Base-by-base conservation (phyloP, 345 rosid genomes). In the Sonneratia caseolaris region DNA sequence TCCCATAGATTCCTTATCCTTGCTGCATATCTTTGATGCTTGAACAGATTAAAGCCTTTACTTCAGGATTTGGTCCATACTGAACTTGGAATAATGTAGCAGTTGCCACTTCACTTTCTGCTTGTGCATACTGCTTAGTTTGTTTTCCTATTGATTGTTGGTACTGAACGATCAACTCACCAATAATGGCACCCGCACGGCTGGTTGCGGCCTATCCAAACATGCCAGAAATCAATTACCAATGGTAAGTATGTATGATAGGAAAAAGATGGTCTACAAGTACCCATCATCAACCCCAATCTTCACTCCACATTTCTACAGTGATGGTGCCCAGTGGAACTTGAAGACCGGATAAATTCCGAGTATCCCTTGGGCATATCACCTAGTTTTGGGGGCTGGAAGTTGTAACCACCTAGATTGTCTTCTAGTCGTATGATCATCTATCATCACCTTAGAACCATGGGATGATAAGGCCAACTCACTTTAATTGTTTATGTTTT, bases 21-120 rank as follows among this genome's bases (percentile, higher is more conserved):
- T 36, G 35, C 3, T 57, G 72, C 42, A 53, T 59, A 42, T 70
- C 65, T 57, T 57, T 70, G 45, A 70, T 70, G 72, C 38, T 24
- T 69, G 36, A 21, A n/a, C 64, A 24, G 64, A n/a, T 53, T n/a
- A 53, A 51, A 57, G 8, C 19, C 0, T 21, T 35, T 57, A n/a
- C 32, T n/a, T 57, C 35, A 22, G 32, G 64, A 57, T 57, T 57
- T 57, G 35, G 42, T n/a, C n/a, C n/a, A 13, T 35, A 40, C 24
- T 49, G 32, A 47, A 15, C 66, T 57, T 32, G 11, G 64, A 57
- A 70, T 70, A 70, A 56, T 70, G 73, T 32, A 55, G 15, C 15
- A 12, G 15, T 49, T 12, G 18, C 55, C 16, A 15, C 14, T 49
- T 16, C 1, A 49, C 71, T 24, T 19, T 1, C 27, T 11, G 37